Percentiles rank a stretch among this genome's conserved stretches.
Evolutionary conservation across 2,329 filamentous ascomycete species (phyloP).

Genomic region (Bipolaris victoriae): DNA sequence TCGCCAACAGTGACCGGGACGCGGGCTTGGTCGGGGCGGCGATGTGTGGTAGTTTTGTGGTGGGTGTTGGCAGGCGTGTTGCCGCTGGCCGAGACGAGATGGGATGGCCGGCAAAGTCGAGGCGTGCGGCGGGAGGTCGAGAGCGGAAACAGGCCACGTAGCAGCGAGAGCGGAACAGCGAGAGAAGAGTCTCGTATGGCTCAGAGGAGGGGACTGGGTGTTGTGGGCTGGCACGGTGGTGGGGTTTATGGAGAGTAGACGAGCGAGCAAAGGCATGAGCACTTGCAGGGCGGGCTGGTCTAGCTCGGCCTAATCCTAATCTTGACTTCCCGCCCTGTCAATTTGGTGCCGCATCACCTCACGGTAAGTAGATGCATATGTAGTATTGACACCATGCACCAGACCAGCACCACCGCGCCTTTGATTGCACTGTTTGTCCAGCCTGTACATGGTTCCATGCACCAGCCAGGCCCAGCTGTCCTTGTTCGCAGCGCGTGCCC

Average conservation of each 20-base stretch:
- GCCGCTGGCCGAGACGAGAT: slow-evolving; percentile 10
- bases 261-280: slow-evolving; percentile 16
- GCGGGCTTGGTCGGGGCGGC: slow-evolving; percentile 8
- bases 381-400: not conserved
- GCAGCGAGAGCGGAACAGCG: not conserved
- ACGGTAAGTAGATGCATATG: not conserved
- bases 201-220: slow-evolving; percentile 1
- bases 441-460: not conserved
- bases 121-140: slow-evolving; percentile 4
- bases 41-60: not conserved
- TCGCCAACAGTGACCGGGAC: slow-evolving; percentile 16
- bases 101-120: not conserved
- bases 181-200: slow-evolving; percentile 2
- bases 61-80: slow-evolving; percentile 11
- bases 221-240: slow-evolving; percentile 6
- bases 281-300: slow-evolving; percentile 13
- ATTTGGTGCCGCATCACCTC: slow-evolving; percentile 8
- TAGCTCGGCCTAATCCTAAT: slow-evolving; percentile 9
- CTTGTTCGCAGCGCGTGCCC: not conserved
- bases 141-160: not conserved
- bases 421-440: not conserved
- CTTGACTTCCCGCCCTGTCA: slow-evolving; percentile 12
- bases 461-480: not conserved
- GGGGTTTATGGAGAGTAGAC: slow-evolving; percentile 11
- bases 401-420: not conserved